Conservation (phyloP, 805 yeast species). For the Metschnikowia santaceciliae region DNA sequence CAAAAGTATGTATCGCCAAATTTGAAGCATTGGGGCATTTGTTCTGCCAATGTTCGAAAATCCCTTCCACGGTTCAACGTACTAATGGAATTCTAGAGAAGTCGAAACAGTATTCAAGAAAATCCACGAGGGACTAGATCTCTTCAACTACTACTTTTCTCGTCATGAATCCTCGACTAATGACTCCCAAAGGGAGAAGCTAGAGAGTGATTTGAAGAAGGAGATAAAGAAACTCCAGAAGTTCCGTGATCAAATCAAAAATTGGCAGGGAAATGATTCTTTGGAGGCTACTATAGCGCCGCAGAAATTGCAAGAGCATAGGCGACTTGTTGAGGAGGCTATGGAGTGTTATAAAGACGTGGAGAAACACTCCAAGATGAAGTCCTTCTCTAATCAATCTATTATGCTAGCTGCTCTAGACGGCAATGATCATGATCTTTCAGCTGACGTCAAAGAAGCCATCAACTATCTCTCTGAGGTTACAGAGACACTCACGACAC, state of each 20-base stretch:
- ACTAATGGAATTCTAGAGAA: constrained; percentile 27
- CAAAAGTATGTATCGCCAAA: constrained; percentile 18
- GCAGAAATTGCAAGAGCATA: constrained; percentile 30
- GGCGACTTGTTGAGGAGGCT: constrained; percentile 40
- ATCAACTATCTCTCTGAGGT: constrained; percentile 30
- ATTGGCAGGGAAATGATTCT: constrained; percentile 37
- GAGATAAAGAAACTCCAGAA: constrained; percentile 45
- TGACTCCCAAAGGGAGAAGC: constrained; percentile 41
- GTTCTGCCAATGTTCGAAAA: background rate
- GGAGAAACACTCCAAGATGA: constrained; percentile 40
- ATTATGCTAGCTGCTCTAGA: constrained; percentile 40
- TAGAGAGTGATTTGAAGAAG: constrained; percentile 42
- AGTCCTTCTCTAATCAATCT: constrained; percentile 42
- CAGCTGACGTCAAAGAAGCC: constrained; percentile 33
- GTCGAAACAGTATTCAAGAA: constrained; percentile 42
- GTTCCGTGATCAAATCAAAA: constrained; percentile 43
- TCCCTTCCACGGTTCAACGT: background rate
- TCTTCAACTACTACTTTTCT: constrained; percentile 42
- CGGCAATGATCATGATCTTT: constrained; percentile 20
- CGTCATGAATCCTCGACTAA: constrained; percentile 37
- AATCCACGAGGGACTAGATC: constrained; percentile 43
- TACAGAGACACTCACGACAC: constrained; percentile 30
- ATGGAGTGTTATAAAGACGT: constrained; percentile 45
- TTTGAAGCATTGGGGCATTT: background rate
- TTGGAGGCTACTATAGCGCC: constrained; percentile 21